phyloP scores from a whole-genome alignment of 257 asterid species.

The Vinca minor region DNA sequence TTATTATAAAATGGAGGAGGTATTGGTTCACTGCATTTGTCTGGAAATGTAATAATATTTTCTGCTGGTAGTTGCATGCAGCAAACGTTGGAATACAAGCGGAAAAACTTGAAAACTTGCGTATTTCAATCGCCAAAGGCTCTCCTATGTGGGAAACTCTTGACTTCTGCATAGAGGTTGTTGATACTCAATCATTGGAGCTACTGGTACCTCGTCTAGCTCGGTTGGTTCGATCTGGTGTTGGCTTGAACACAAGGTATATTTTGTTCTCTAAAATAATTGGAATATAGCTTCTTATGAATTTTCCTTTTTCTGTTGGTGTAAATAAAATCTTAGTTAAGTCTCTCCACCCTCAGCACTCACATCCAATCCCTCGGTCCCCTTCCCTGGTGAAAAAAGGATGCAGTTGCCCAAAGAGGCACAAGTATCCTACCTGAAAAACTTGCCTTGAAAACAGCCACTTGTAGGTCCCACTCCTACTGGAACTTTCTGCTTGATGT shows the following conservation, averaged over 20 bases:
- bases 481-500: background rate
- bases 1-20: too few species aligned
- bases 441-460: background rate
- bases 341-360: too few species aligned
- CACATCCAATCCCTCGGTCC: too few species aligned
- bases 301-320: background rate
- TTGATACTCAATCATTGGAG: constrained; percentile 74
- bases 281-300: background rate
- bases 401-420: background rate
- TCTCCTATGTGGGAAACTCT: constrained; percentile 99
- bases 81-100: constrained; percentile 88
- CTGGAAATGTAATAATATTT: constrained; percentile 2
- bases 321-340: background rate
- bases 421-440: background rate
- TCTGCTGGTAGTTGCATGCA: constrained; percentile 67
- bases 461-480: background rate
- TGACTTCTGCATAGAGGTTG: constrained; percentile 80
- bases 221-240: constrained; percentile 72
- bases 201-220: constrained; percentile 81
- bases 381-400: too few species aligned
- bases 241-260: constrained; percentile 95
- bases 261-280: background rate
- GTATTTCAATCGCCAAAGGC: constrained; percentile 84
- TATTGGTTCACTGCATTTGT: constrained; percentile 13
- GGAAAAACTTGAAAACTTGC: constrained; percentile 84